Percentiles rank a stretch among this genome's conserved stretches.
Evolutionary conservation across 2,329 filamentous ascomycete species (phyloP).

Genomic region (Exophiala mesophila): DNA sequence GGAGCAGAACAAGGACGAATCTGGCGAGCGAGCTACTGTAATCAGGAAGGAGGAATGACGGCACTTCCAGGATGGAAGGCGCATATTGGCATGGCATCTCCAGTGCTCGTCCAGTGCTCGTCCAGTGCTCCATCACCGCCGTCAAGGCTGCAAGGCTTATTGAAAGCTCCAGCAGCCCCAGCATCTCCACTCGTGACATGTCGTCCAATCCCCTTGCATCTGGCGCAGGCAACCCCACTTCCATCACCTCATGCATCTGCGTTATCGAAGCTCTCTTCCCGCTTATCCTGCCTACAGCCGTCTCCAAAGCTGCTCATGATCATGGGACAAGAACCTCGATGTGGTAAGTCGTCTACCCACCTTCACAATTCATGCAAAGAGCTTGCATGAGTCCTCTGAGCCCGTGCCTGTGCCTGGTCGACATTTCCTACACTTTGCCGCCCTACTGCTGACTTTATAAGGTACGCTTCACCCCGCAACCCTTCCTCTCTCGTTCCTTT

Average conservation of each 20-base stretch:
- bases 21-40: too few relatives aligned
- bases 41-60: too few relatives aligned
- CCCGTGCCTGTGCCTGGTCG: conserved; percentile 10
- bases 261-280: conserved; percentile 14
- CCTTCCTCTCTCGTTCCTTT: background rate
- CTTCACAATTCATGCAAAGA: conserved; percentile 2
- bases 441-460: conserved; percentile 14
- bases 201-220: too few relatives aligned
- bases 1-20: too few relatives aligned
- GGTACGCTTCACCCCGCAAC: conserved; percentile 16
- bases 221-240: background rate
- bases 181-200: too few relatives aligned
- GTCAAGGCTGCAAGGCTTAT: background rate
- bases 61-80: too few relatives aligned
- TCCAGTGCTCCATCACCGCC: too few relatives aligned
- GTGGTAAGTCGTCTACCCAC: conserved; percentile 16
- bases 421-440: too few relatives aligned
- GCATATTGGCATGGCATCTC: too few relatives aligned
- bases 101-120: too few relatives aligned
- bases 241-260: conserved; percentile 4
- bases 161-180: background rate
- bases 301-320: conserved; percentile 10
- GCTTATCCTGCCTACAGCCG: conserved; percentile 2
- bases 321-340: conserved; percentile 19
- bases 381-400: conserved; percentile 16